These are phyloP conservation scores for Nigrospora sphaerica DNA, from an alignment of 2,329 filamentous ascomycete species.

Conservation along the genomic window DNA sequence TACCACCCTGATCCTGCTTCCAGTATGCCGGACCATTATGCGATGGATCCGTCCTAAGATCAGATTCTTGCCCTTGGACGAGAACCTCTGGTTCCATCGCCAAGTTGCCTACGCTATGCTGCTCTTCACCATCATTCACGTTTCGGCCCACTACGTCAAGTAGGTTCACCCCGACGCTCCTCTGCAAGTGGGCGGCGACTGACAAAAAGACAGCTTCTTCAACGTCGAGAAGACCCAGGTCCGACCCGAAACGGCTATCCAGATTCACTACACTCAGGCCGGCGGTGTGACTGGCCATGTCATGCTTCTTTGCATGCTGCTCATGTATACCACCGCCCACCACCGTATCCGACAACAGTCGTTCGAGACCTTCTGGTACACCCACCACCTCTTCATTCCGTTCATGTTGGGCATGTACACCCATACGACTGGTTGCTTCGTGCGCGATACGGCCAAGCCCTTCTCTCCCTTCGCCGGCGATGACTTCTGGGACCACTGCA, in stretches of 20 bases:
- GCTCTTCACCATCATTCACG: constrained; percentile 74
- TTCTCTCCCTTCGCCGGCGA: constrained; percentile 80
- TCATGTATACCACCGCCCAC: constrained; percentile 97
- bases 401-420: constrained; percentile 93
- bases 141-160: constrained; percentile 87
- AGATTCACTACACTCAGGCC: constrained; percentile 86
- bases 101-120: constrained; percentile 88
- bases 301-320: constrained; percentile 97
- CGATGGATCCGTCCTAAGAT: constrained; percentile 80
- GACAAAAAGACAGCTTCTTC: constrained; percentile 63
- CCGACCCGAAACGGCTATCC: constrained; percentile 69
- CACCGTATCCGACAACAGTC: constrained; percentile 91
- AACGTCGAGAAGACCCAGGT: constrained; percentile 85
- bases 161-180: constrained; percentile 31
- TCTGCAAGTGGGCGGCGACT: constrained; percentile 12
- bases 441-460: constrained; percentile 67
- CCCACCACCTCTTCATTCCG: constrained; percentile 95
- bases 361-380: constrained; percentile 99
- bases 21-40: constrained; percentile 89
- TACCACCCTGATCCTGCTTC: constrained; percentile 79
- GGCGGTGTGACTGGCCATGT: constrained; percentile 93
- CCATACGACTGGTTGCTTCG: constrained; percentile 93
- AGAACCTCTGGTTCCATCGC: constrained; percentile 94
- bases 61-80: constrained; percentile 85
- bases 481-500: constrained; percentile 83